Percentiles rank a stretch among this genome's conserved stretches.
These are phyloP conservation scores for Platismatia glauca DNA, from an alignment of 495 filamentous ascomycete genomes.

Conservation along the genomic window DNA sequence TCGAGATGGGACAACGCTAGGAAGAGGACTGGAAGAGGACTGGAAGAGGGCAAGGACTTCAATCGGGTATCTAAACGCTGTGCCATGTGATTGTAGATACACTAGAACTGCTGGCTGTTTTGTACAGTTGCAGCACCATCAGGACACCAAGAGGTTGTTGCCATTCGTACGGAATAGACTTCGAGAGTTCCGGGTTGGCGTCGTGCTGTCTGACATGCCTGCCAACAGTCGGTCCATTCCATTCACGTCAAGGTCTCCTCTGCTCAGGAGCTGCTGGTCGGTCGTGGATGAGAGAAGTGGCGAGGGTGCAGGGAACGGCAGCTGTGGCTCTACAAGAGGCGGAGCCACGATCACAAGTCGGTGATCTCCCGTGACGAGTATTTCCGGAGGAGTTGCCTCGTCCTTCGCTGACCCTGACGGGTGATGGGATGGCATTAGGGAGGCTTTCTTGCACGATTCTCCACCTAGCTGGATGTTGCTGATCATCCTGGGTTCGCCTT, in stretches of 20 bases:
- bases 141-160: slow-evolving; percentile 10
- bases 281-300: slow-evolving; percentile 20
- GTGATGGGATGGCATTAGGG: slow-evolving; percentile 39
- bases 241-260: slow-evolving; percentile 42
- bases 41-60: background rate
- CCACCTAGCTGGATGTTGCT: slow-evolving; percentile 52
- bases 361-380: slow-evolving; percentile 57
- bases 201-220: slow-evolving; percentile 33
- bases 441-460: slow-evolving; percentile 53
- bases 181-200: background rate
- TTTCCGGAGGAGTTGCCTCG: slow-evolving; percentile 43
- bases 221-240: slow-evolving; percentile 45
- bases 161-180: slow-evolving; percentile 2
- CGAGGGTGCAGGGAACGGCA: slow-evolving; percentile 10
- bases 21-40: too few species aligned
- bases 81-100: background rate
- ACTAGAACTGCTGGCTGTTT: background rate
- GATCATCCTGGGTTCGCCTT: slow-evolving; percentile 25
- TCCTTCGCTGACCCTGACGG: slow-evolving; percentile 26
- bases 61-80: slow-evolving; percentile 11
- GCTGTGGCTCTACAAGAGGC: slow-evolving; percentile 29
- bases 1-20: background rate
- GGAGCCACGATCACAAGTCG: slow-evolving; percentile 51
- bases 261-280: slow-evolving; percentile 38
- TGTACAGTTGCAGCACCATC: background rate